phyloP scores from a whole-genome alignment of 768 basidiomycete genomes.

The Porphyrellus cyaneotinctus region DNA sequence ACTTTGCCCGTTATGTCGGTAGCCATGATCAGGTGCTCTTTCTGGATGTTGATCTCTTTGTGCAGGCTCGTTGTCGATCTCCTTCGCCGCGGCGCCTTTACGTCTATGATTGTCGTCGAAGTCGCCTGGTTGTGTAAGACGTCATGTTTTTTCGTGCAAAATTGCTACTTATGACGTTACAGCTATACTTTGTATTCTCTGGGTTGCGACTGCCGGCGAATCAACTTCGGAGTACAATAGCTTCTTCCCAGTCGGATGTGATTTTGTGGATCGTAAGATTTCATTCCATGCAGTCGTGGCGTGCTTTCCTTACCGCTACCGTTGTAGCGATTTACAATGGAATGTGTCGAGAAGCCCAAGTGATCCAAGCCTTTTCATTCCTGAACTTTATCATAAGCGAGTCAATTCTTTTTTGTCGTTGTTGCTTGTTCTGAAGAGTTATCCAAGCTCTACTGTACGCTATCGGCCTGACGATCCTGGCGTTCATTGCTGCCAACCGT shows the following conservation, averaged over 20 bases:
- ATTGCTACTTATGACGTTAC: not conserved
- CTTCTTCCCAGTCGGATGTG: slow-evolving; percentile 12
- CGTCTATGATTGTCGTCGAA: slow-evolving; percentile 39
- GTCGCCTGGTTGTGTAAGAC: slow-evolving; percentile 35
- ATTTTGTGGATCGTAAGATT: not conserved
- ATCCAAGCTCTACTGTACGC: slow-evolving; percentile 33
- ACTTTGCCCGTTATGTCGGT: slow-evolving; percentile 30
- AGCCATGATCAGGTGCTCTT: not conserved
- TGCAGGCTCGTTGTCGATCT: slow-evolving; percentile 35
- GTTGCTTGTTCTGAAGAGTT: not conserved
- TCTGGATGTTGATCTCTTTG: not conserved
- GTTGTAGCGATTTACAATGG: slow-evolving; percentile 7
- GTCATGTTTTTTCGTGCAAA: not conserved
- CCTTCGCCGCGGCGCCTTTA: slow-evolving; percentile 34
- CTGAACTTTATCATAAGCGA: slow-evolving; percentile 34
- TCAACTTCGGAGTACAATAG: slow-evolving; percentile 9
- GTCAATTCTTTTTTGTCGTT: slow-evolving; percentile 2
- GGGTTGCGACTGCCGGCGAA: slow-evolving; percentile 36
- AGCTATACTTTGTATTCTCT: slow-evolving; percentile 37
- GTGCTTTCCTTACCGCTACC: not conserved
- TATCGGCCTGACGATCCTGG: slow-evolving; percentile 20
- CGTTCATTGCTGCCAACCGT: slow-evolving; percentile 24
- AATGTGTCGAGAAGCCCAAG: slow-evolving; percentile 31
- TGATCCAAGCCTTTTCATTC: slow-evolving; percentile 34
- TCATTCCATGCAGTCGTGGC: not conserved